Conservation (phyloP, 2,329 filamentous ascomycete species). For the Fusarium sp. region DNA sequence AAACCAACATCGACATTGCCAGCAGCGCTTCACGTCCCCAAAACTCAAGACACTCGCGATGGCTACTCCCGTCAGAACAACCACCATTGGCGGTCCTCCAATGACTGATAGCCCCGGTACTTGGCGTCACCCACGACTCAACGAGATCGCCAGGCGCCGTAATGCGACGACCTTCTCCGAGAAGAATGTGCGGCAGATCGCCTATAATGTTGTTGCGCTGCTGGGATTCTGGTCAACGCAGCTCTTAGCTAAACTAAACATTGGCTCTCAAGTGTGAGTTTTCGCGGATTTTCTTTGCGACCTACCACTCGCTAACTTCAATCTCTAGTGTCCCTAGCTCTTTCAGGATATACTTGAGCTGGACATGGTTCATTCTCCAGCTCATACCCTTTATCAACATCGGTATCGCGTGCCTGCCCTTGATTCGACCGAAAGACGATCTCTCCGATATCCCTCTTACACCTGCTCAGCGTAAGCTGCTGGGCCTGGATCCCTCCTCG, state of each 20-base stretch:
- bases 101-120: conserved; percentile 74
- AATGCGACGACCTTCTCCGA: conserved; percentile 83
- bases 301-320: conserved; percentile 28
- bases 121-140: conserved; percentile 90
- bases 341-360: conserved; percentile 55
- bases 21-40: background rate
- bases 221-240: conserved; percentile 55
- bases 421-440: conserved; percentile 79
- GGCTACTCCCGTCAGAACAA: conserved; percentile 51
- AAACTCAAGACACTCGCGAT: conserved; percentile 35
- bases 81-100: conserved; percentile 58
- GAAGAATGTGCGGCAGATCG: conserved; percentile 77
- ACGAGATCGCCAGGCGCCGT: conserved; percentile 87
- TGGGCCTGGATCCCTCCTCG: conserved; percentile 80
- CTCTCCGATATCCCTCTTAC: conserved; percentile 92
- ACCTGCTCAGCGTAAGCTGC: conserved; percentile 77
- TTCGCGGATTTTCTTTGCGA: background rate
- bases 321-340: conserved; percentile 49
- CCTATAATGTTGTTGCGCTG: conserved; percentile 72
- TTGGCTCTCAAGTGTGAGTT: conserved; percentile 56
- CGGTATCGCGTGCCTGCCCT: conserved; percentile 74
- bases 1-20: background rate
- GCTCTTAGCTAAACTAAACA: conserved; percentile 52
- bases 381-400: conserved; percentile 78
- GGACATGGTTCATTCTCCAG: conserved; percentile 63